Percentiles rank a stretch among this genome's conserved stretches.
phyloP scores from a whole-genome alignment of 257 asterid genomes.

The Solanum bukasovii region DNA sequence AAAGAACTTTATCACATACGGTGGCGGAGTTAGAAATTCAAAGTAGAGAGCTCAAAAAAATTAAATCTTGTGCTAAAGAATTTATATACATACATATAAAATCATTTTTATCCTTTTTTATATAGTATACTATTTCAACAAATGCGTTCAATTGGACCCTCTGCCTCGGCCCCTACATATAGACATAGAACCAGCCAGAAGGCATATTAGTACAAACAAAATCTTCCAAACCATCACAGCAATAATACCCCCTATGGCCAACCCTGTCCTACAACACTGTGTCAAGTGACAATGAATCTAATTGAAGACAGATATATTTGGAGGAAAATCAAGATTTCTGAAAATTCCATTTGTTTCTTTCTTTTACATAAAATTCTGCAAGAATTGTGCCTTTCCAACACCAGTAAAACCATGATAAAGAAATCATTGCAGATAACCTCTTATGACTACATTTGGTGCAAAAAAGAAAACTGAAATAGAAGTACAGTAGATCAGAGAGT shows the following conservation, averaged over 20 bases:
- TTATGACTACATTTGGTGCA: constrained; percentile 2
- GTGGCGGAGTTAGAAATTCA: background rate
- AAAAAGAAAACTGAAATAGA: constrained; percentile 15
- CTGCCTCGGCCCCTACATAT: background rate
- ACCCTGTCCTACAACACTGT: background rate
- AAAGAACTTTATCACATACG: background rate
- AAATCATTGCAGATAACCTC: constrained; percentile 15
- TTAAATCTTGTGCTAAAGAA: background rate
- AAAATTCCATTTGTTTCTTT: background rate
- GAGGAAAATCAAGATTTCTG: background rate
- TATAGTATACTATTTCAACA: background rate
- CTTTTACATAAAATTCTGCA: background rate
- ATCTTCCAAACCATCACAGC: background rate
- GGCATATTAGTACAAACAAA: constrained; percentile 3
- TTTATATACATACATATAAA: background rate
- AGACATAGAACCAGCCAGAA: background rate
- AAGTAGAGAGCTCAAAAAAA: background rate
- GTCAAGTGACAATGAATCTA: constrained; percentile 3
- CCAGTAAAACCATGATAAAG: constrained; percentile 5
- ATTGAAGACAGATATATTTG: background rate
- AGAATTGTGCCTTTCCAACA: background rate
- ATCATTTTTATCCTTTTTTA: background rate
- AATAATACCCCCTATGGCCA: background rate
- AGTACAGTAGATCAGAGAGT: constrained; percentile 5
- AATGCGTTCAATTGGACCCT: background rate